Base-by-base conservation (phyloP, 139 green algal species). In the Micromonas commoda region DNA sequence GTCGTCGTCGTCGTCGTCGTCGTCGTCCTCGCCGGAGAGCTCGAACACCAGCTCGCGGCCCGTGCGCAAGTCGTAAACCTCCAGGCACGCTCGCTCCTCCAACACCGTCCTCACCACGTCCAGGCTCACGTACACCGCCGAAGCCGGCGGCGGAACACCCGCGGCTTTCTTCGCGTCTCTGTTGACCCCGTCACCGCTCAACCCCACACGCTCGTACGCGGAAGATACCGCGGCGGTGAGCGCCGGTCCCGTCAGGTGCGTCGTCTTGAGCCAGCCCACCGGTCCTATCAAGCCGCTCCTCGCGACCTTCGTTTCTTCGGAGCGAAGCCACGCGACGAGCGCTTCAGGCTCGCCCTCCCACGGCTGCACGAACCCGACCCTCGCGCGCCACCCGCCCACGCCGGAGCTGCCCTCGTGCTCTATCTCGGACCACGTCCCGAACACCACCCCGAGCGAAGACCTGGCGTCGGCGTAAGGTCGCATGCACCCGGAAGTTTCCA, bases 331-430 rank as follows among this genome's bases (percentile, higher is more conserved):
- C 29, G 64, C 32, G 4, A 71, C 28, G 28, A 71, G 26, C 13
- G 32, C 13, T 13, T 3, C 3, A 13, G 33, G 13, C 13, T 71
- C 64, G 23, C 64, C 64, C 28, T 71, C 64, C 64, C 64, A 71
- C n/a, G 64, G 64, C 32, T 71, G 64, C 28, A 39, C 29, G 64
- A 71, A 71, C 64, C 26, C 64, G n/a, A 71, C 64, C 4, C 29
- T 39, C 13, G 33, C 33, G 26, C 61, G 61, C 61, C n/a, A 35
- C 26, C 16, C 20, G 5, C 26, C 4, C 61, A 20, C 9, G 4
- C 4, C 26, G n/a, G 9, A 19, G 16, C n/a, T 20, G 61, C 61
- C 16, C n/a, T 32, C 5, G n/a, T n/a, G n/a, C n/a, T n/a, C n/a
- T n/a, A n/a, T n/a, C n/a, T n/a, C n/a, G n/a, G n/a, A n/a, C 24